Conservation (phyloP, 257 asterid genomes). For the Coffea eugenioides region DNA sequence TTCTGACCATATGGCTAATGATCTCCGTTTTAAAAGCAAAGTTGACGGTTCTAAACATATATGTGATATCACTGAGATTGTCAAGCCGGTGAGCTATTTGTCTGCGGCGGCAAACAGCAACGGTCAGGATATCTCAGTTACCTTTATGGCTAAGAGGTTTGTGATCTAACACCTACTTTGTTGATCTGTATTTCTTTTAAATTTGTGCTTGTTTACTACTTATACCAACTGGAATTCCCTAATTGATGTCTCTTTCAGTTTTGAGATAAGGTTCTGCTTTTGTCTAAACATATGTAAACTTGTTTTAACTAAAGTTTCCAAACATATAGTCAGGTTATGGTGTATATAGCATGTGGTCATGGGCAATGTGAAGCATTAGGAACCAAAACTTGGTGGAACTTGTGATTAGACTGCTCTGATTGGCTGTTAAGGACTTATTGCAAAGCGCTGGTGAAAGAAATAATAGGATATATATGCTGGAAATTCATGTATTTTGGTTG, state of each 20-base stretch:
- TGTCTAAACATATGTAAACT: neutral
- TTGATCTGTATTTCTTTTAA: conserved; percentile 3
- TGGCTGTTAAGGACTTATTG: neutral
- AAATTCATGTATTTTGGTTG: neutral
- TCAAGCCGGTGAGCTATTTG: conserved; percentile 73
- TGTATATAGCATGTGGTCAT: neutral
- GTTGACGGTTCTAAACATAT: conserved; percentile 43
- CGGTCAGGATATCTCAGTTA: conserved; percentile 57
- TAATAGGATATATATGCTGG: neutral
- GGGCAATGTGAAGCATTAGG: neutral
- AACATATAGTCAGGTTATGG: neutral
- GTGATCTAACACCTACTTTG: conserved; percentile 29
- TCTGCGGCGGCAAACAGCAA: conserved; percentile 43
- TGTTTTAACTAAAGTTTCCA: neutral
- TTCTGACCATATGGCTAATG: conserved; percentile 30
- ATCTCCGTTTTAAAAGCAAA: conserved; percentile 33
- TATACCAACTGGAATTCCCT: conserved; percentile 3
- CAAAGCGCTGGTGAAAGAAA: neutral
- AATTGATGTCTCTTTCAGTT: neutral
- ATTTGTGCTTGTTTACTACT: conserved; percentile 4
- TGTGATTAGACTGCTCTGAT: neutral
- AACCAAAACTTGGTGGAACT: neutral
- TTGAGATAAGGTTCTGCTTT: neutral
- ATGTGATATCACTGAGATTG: conserved; percentile 58
- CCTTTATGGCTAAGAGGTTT: conserved; percentile 85